Conservation (phyloP, 2,329 filamentous ascomycete genomes). For the Thielaviopsis ethacetica region DNA sequence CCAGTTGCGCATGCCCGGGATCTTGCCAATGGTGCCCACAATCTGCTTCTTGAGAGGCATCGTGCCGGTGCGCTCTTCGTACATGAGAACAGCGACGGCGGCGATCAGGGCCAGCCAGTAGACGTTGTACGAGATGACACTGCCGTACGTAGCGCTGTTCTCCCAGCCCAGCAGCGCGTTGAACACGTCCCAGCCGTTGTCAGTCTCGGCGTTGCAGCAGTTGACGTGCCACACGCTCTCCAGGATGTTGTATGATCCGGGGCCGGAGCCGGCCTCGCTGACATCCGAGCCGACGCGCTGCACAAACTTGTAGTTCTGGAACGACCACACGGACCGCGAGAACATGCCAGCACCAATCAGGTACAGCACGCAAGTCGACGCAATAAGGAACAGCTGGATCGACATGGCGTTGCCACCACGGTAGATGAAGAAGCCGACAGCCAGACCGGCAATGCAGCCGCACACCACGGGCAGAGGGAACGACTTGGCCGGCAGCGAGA, state of each 20-base stretch:
- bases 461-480: constrained; percentile 55
- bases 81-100: constrained; percentile 43
- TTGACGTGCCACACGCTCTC: constrained; percentile 72
- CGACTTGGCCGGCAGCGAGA: constrained; percentile 49
- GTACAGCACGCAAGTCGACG: constrained; percentile 65
- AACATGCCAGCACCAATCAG: constrained; percentile 68
- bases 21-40: constrained; percentile 1
- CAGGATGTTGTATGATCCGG: constrained; percentile 63
- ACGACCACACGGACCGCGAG: constrained; percentile 55
- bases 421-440: constrained; percentile 56
- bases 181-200: constrained; percentile 58
- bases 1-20: constrained; percentile 10
- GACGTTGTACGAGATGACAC: constrained; percentile 62
- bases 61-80: constrained; percentile 37
- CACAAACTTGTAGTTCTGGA: constrained; percentile 44
- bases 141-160: constrained; percentile 67
- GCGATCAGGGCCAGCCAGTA: constrained; percentile 60
- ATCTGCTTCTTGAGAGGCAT: constrained; percentile 21
- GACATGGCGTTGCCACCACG: constrained; percentile 18
- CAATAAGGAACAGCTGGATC: constrained; percentile 55
- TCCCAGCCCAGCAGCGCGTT: constrained; percentile 54
- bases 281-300: constrained; percentile 39
- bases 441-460: constrained; percentile 44
- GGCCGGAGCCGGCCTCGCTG: constrained; percentile 33
- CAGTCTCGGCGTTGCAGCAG: constrained; percentile 45